phyloP scores from a whole-genome alignment of 2,329 filamentous ascomycete genomes.

The Calonectria naviculata region DNA sequence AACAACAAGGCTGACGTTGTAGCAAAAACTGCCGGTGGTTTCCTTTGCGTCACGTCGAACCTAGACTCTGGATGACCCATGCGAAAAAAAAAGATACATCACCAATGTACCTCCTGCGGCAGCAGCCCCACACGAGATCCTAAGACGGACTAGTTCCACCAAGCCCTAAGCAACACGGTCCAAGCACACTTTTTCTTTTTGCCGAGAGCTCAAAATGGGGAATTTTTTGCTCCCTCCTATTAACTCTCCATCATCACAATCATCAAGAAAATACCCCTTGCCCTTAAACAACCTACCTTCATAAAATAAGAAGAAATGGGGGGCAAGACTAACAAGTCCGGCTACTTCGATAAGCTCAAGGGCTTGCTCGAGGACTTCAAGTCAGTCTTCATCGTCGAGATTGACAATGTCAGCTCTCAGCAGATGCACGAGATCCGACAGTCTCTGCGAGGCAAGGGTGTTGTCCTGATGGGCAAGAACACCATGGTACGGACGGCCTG shows the following conservation, averaged over 20 bases:
- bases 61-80: slow-evolving; percentile 29
- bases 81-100: slow-evolving; percentile 49
- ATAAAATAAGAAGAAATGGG: slow-evolving; percentile 94
- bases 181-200: slow-evolving; percentile 47
- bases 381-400: slow-evolving; percentile 96
- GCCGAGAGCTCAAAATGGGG: slow-evolving; percentile 31
- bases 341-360: slow-evolving; percentile 99
- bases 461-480: slow-evolving; percentile 99
- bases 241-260: slow-evolving; percentile 37
- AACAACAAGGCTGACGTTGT: neutral
- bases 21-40: slow-evolving; percentile 16
- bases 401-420: slow-evolving; percentile 99
- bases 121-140: slow-evolving; percentile 21
- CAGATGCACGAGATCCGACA: slow-evolving; percentile 99
- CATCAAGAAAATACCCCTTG: slow-evolving; percentile 53
- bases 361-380: slow-evolving; percentile 94
- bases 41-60: slow-evolving; percentile 14
- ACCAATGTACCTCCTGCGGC: slow-evolving; percentile 40
- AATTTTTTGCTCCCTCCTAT: slow-evolving; percentile 36
- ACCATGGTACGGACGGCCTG: slow-evolving; percentile 82
- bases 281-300: slow-evolving; percentile 99
- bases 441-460: slow-evolving; percentile 88
- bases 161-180: slow-evolving; percentile 50
- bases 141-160: slow-evolving; percentile 39
- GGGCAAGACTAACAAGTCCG: slow-evolving; percentile 97